Percentiles rank a stretch among this genome's conserved stretches.
Evolutionary conservation across 23 red algal species (phyloP).

Genomic region (Cyanidiococcus yangmingshanensis): DNA sequence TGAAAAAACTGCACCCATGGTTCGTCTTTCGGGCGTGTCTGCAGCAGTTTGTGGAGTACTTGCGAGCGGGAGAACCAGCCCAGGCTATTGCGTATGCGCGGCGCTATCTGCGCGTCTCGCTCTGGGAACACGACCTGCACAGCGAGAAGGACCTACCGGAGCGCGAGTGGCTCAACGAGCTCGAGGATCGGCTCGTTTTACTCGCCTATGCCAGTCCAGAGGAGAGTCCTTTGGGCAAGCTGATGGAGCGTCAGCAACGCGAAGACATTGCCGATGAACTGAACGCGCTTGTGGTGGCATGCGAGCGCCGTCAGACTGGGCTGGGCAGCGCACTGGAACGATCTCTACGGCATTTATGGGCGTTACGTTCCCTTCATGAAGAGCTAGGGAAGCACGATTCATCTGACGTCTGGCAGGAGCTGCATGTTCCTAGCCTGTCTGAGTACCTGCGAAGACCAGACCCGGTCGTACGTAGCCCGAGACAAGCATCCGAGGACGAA

Average conservation of each 20-base stretch:
- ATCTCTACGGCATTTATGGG: background rate
- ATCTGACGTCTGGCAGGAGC: background rate
- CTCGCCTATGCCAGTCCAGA: background rate
- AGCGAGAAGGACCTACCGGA: background rate
- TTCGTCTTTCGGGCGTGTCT: background rate
- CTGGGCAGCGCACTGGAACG: background rate
- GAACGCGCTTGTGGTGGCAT: background rate
- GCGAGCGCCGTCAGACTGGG: background rate
- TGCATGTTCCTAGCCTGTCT: background rate
- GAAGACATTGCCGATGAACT: constrained; percentile 4
- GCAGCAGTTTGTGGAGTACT: constrained; percentile 9
- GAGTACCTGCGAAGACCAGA: background rate
- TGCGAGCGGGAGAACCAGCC: background rate
- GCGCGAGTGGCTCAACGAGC: background rate
- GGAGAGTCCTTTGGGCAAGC: background rate
- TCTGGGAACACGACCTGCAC: background rate
- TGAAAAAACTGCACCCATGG: background rate
- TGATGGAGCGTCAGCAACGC: background rate
- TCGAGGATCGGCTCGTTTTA: background rate
- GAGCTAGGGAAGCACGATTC: background rate
- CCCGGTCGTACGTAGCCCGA: background rate
- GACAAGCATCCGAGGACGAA: too few relatives aligned
- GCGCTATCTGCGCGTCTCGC: background rate
- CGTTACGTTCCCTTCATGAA: background rate
- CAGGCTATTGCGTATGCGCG: constrained; percentile 3